phyloP scores from a whole-genome alignment of 2,329 filamentous ascomycete genomes.

The Trichoderma polysporum region DNA sequence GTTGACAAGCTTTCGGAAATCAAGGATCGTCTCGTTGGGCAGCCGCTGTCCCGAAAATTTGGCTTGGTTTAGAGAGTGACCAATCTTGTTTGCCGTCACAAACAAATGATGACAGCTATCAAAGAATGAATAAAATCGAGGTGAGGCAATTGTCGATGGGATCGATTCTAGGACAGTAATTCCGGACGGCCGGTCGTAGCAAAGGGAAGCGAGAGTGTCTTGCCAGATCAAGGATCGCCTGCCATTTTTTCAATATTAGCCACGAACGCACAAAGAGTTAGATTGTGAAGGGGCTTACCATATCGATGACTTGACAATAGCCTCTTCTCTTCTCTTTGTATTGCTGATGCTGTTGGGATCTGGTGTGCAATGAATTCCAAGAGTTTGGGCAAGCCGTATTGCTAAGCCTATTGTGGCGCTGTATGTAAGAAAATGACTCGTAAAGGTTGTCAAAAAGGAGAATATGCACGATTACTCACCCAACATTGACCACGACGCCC shows the following conservation, averaged over 20 bases:
- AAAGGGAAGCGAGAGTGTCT: constrained; percentile 9
- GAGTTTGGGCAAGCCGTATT: constrained; percentile 7
- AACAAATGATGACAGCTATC: constrained; percentile 2
- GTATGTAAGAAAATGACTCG: constrained; percentile 3
- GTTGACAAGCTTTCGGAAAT: constrained; percentile 11
- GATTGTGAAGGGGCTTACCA: neutral
- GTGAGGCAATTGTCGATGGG: neutral
- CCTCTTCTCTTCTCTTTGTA: neutral
- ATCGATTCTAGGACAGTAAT: constrained; percentile 11
- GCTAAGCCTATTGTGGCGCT: constrained; percentile 1
- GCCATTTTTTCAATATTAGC: neutral
- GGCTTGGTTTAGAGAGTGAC: neutral
- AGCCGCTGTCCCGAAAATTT: constrained; percentile 1
- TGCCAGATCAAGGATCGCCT: constrained; percentile 12
- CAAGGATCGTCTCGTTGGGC: neutral
- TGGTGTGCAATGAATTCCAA: constrained; percentile 5
- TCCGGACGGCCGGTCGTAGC: constrained; percentile 9
- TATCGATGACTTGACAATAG: neutral
- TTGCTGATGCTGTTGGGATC: neutral
- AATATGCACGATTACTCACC: constrained; percentile 2
- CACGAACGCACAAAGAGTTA: neutral
- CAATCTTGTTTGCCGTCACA: constrained; percentile 6
- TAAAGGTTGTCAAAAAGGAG: neutral
- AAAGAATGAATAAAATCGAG: constrained; percentile 8
- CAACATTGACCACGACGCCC: constrained; percentile 12